These are phyloP conservation scores for Mallotus japonicus DNA, from an alignment of 441 rosid species.

Conservation along the genomic window DNA sequence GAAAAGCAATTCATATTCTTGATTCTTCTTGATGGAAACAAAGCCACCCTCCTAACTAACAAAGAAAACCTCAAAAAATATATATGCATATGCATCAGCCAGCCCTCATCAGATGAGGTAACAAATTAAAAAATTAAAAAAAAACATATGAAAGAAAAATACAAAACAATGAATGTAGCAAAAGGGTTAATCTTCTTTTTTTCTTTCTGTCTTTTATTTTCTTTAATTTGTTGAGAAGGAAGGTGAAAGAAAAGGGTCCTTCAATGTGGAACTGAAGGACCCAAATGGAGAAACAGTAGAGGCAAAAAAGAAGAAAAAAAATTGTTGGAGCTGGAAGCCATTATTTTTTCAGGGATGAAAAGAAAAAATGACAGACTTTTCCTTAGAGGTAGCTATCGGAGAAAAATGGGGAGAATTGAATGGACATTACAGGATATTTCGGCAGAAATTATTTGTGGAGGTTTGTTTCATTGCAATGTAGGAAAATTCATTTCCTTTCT, in stretches of 20 bases:
- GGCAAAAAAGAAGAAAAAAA: background rate
- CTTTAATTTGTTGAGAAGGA: background rate
- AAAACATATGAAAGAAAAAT: background rate
- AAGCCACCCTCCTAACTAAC: background rate
- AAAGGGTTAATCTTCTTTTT: background rate
- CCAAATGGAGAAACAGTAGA: conserved; percentile 22
- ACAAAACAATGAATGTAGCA: too few relatives aligned
- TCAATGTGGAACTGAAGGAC: conserved; percentile 36
- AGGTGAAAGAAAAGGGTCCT: conserved; percentile 31
- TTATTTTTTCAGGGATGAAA: conserved; percentile 13
- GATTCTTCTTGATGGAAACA: conserved; percentile 8
- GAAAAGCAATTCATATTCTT: conserved; percentile 55
- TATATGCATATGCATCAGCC: background rate
- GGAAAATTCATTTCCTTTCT: background rate
- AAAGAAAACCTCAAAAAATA: background rate
- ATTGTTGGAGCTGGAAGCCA: conserved; percentile 4
- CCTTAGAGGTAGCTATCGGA: conserved; percentile 13
- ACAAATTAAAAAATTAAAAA: too few relatives aligned
- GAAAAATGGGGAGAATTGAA: conserved; percentile 30
- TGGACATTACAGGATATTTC: conserved; percentile 2
- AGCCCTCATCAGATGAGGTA: background rate
- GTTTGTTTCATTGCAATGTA: background rate
- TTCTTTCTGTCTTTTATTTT: too few relatives aligned
- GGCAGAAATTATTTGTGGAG: background rate
- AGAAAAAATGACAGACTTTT: conserved; percentile 8